Evolutionary conservation across 306 rosid genomes (phyloP).

Genomic region (Rubus parviflorus): DNA sequence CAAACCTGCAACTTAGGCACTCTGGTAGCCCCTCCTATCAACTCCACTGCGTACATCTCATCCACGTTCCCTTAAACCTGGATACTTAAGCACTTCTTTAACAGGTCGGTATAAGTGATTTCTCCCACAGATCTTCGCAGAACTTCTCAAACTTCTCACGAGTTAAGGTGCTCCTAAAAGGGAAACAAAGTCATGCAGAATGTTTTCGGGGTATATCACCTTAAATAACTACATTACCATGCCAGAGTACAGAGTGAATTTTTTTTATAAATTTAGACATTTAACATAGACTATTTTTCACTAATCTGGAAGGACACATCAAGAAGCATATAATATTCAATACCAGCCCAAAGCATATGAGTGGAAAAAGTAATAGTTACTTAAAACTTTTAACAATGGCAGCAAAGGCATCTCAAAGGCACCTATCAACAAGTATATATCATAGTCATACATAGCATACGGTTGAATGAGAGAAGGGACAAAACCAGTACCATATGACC

Average conservation of each 20-base stretch:
- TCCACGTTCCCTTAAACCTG: constrained; percentile 62
- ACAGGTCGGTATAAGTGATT: constrained; percentile 72
- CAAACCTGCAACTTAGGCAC: constrained; percentile 96
- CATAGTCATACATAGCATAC: neutral
- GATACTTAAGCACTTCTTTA: constrained; percentile 71
- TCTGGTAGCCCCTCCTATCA: constrained; percentile 96
- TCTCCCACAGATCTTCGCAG: constrained; percentile 90
- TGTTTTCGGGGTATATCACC: neutral
- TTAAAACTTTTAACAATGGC: neutral
- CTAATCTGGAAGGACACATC: neutral
- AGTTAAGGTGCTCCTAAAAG: constrained; percentile 78
- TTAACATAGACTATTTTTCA: neutral
- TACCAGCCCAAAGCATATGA: neutral
- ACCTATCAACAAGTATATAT: neutral
- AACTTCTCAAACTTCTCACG: constrained; percentile 96
- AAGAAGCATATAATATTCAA: neutral
- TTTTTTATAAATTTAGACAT: neutral
- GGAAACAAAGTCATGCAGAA: constrained; percentile 18
- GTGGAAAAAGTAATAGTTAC: neutral
- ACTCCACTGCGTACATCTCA: constrained; percentile 84
- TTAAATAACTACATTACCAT: neutral
- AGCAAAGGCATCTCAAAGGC: constrained; percentile 2
- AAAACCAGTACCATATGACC: neutral
- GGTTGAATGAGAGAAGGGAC: neutral
- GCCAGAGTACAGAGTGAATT: neutral